Conservation (phyloP, 371 early-diverging fungal genomes). For the Circinella umbellata region DNA sequence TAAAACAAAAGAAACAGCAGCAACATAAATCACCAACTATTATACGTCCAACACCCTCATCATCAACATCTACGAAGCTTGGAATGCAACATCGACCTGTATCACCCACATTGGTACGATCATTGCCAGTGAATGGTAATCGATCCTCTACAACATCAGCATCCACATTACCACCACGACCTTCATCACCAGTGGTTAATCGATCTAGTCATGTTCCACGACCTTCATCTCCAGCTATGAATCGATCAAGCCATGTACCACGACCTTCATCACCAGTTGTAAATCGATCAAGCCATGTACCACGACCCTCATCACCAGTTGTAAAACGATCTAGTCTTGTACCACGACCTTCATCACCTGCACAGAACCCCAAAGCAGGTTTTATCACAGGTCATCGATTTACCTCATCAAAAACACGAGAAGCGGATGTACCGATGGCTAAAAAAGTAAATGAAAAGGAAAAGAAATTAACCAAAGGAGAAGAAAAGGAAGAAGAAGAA, state of each 20-base stretch:
- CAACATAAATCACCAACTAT: not conserved
- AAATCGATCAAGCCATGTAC: not conserved
- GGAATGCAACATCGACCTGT: not conserved
- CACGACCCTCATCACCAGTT: not conserved
- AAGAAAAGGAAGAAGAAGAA: conserved; percentile 17
- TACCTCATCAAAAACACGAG: conserved; percentile 8
- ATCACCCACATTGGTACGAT: not conserved
- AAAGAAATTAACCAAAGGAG: not conserved
- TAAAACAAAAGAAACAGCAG: no score
- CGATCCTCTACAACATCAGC: not conserved
- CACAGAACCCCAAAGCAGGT: not conserved
- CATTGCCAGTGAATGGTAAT: not conserved
- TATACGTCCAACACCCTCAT: not conserved
- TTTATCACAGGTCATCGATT: not conserved
- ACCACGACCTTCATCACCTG: not conserved
- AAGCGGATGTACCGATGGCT: conserved; percentile 19
- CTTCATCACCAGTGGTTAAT: not conserved
- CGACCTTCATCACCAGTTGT: not conserved
- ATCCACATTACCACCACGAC: not conserved
- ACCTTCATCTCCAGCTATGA: not conserved
- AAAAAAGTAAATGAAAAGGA: not conserved
- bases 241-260: not conserved
- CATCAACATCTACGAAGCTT: not conserved
- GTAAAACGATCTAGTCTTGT: not conserved
- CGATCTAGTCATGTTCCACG: not conserved